Conservation (phyloP, 2,329 filamentous ascomycete genomes). For the Trichoderma polysporum region DNA sequence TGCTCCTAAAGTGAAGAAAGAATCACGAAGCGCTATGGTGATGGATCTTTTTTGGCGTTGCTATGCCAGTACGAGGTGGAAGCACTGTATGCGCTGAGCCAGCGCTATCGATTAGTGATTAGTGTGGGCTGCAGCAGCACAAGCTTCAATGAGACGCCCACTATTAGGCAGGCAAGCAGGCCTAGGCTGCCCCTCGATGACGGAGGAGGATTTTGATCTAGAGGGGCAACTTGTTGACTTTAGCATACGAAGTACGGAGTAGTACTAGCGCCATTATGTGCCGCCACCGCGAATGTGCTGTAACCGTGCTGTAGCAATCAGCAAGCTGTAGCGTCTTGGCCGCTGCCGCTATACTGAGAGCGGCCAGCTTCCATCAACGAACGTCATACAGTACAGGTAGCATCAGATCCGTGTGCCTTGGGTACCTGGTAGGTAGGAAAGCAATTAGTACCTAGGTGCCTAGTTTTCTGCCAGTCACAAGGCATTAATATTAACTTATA, state of each 20-base stretch:
- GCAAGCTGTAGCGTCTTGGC: too few species aligned
- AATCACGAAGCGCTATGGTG: neutral
- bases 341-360: too few species aligned
- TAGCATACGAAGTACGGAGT: too few species aligned
- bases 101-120: constrained; percentile 6
- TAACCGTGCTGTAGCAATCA: neutral
- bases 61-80: neutral
- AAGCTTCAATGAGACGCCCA: neutral
- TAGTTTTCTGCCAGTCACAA: too few species aligned
- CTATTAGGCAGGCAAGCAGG: neutral
- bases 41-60: neutral
- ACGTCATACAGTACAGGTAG: too few species aligned
- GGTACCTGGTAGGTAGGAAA: too few species aligned
- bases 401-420: too few species aligned
- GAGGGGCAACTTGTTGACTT: constrained; percentile 2
- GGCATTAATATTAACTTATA: too few species aligned
- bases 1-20: neutral
- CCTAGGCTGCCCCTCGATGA: constrained; percentile 16
- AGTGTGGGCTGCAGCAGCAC: neutral
- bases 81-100: neutral
- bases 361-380: too few species aligned
- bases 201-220: neutral
- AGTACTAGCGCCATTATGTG: neutral
- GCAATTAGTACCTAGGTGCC: too few species aligned
- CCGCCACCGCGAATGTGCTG: neutral